Conservation (phyloP, 1,139 yeast genomes). For the Pichia sp. region DNA sequence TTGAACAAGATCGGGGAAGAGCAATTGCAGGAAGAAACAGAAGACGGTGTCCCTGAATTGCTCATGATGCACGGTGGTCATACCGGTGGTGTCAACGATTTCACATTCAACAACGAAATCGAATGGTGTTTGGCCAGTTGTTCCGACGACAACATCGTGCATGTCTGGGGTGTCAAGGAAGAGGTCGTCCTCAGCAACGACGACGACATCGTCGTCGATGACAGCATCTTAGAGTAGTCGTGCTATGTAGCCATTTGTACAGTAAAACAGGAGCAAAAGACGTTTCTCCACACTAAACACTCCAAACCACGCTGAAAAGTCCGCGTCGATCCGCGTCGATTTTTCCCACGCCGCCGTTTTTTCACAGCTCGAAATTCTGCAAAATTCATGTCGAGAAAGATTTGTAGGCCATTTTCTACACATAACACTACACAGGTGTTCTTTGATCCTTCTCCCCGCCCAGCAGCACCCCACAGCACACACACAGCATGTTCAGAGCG, state of each 20-base stretch:
- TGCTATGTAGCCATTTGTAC: background rate
- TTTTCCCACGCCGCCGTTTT: too few species aligned
- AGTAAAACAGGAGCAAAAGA: too few species aligned
- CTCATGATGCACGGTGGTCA: slow-evolving; percentile 90
- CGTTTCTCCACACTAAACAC: too few species aligned
- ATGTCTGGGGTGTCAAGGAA: slow-evolving; percentile 65
- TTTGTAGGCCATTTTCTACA: too few species aligned
- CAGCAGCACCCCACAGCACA: too few species aligned
- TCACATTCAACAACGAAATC: slow-evolving; percentile 64
- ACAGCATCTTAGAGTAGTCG: slow-evolving; percentile 7
- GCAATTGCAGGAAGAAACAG: slow-evolving; percentile 74
- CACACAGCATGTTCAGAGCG: background rate
- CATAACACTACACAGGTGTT: too few species aligned
- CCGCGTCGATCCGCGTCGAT: too few species aligned
- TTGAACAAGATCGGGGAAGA: slow-evolving; percentile 71
- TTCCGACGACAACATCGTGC: slow-evolving; percentile 77
- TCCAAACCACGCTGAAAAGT: too few species aligned
- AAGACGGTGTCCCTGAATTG: slow-evolving; percentile 79
- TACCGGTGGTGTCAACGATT: slow-evolving; percentile 70
- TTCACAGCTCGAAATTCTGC: too few species aligned
- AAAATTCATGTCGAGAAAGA: too few species aligned
- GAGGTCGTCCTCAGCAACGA: slow-evolving; percentile 41
- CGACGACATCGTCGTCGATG: slow-evolving; percentile 22
- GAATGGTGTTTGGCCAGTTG: slow-evolving; percentile 75
- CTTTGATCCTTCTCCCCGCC: too few species aligned